These are phyloP conservation scores for Ceratocystis lukuohia DNA, from an alignment of 2,329 filamentous ascomycete genomes.

Conservation along the genomic window DNA sequence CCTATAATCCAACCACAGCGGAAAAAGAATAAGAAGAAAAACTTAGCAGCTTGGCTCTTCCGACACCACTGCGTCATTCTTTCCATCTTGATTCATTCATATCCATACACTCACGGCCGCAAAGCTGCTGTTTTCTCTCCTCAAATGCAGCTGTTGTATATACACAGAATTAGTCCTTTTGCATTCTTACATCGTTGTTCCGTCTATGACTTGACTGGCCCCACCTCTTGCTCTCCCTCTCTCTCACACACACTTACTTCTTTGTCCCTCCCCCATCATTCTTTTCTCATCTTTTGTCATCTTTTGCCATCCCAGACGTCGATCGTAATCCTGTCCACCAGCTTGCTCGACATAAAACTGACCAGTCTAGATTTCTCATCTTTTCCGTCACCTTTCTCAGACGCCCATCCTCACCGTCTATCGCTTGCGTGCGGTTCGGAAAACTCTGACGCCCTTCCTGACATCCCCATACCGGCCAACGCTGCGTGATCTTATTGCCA, in stretches of 20 bases:
- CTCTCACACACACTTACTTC: not conserved
- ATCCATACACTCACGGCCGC: too few species aligned
- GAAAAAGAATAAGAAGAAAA: too few species aligned
- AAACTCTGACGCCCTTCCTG: slow-evolving; percentile 42
- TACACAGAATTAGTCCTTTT: too few species aligned
- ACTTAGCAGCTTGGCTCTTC: not conserved
- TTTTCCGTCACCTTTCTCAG: slow-evolving; percentile 47
- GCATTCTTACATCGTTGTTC: not conserved
- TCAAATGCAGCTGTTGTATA: too few species aligned
- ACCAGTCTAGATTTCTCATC: slow-evolving; percentile 41
- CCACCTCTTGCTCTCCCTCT: too few species aligned
- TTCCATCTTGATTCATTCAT: not conserved
- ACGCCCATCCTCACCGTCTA: slow-evolving; percentile 52
- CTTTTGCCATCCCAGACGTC: not conserved
- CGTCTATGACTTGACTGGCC: too few species aligned
- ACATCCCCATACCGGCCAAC: slow-evolving; percentile 44
- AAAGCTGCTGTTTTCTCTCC: too few species aligned
- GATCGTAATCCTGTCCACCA: not conserved
- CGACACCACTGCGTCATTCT: not conserved
- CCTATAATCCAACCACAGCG: not conserved
- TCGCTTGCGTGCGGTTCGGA: slow-evolving; percentile 45
- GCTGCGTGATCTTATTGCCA: slow-evolving; percentile 46
- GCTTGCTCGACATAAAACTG: not conserved
- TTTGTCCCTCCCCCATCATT: not conserved
- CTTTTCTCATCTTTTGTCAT: not conserved